phyloP scores from a whole-genome alignment of 2,329 filamentous ascomycete genomes.

The Pseudogymnoascus sp. region DNA sequence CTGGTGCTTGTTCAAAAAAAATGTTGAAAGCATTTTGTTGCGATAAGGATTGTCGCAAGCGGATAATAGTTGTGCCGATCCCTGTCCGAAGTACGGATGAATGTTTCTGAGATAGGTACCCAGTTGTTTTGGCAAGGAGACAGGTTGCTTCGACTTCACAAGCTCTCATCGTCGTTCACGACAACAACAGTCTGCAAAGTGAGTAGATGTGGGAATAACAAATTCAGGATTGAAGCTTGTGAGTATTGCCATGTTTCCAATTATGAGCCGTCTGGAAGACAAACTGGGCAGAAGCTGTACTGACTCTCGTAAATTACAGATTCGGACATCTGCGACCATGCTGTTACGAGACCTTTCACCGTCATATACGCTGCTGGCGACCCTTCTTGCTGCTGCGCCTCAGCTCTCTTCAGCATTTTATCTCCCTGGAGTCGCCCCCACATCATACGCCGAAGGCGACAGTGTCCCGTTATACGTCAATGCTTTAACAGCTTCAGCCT shows the following conservation, averaged over 20 bases:
- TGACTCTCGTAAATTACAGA: not conserved
- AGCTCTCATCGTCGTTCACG: slow-evolving; percentile 8
- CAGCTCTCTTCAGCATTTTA: slow-evolving; percentile 71
- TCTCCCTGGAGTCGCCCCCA: slow-evolving; percentile 89
- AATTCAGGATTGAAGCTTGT: slow-evolving; percentile 2
- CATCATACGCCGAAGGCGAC: slow-evolving; percentile 76
- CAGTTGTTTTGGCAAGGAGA: slow-evolving; percentile 7
- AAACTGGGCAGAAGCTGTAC: not conserved
- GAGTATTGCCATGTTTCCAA: not conserved
- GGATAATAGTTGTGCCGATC: not conserved
- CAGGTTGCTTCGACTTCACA: slow-evolving; percentile 4
- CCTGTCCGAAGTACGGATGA: not conserved
- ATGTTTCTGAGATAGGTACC: slow-evolving; percentile 7
- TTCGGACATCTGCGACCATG: slow-evolving; percentile 18
- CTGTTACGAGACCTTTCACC: slow-evolving; percentile 25
- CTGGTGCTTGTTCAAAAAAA: slow-evolving; percentile 4
- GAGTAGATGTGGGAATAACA: not conserved
- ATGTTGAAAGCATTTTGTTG: slow-evolving; percentile 10
- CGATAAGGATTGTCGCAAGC: not conserved
- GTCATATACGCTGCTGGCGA: slow-evolving; percentile 42
- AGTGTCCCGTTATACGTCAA: slow-evolving; percentile 86
- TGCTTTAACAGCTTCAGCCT: slow-evolving; percentile 77
- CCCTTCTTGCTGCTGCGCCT: slow-evolving; percentile 40
- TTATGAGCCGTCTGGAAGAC: not conserved
- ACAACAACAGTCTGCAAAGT: not conserved